These are phyloP conservation scores for Diutina catenulata DNA, from an alignment of 1,139 yeast genomes.

Conservation along the genomic window DNA sequence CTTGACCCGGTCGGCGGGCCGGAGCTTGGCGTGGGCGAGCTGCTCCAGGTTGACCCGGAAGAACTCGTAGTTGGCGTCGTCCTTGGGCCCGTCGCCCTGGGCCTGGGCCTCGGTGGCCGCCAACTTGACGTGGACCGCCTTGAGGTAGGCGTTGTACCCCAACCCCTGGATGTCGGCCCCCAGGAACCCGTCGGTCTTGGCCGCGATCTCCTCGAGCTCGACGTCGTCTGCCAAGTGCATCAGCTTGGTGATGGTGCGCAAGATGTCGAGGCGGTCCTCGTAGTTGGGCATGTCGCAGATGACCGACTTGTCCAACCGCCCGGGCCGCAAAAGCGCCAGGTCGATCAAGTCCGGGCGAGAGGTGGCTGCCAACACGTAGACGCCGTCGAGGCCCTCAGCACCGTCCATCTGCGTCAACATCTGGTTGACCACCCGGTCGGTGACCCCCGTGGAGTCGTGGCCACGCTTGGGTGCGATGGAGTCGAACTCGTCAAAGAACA, in stretches of 20 bases:
- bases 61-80: constrained; percentile 15
- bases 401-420: constrained; percentile 98
- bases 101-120: constrained; percentile 24
- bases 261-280: constrained; percentile 64
- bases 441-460: constrained; percentile 95
- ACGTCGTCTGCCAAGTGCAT: constrained; percentile 40
- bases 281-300: constrained; percentile 76
- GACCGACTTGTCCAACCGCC: constrained; percentile 85
- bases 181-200: constrained; percentile 61
- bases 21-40: constrained; percentile 19
- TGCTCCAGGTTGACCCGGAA: constrained; percentile 25
- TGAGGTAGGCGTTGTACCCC: constrained; percentile 82
- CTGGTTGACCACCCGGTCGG: constrained; percentile 95
- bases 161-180: constrained; percentile 96
- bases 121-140: constrained; percentile 74
- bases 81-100: constrained; percentile 4
- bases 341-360: constrained; percentile 92
- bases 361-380: constrained; percentile 92
- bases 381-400: constrained; percentile 96
- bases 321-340: constrained; percentile 89
- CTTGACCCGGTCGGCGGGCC: constrained; percentile 34
- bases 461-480: constrained; percentile 98
- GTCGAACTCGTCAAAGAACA: constrained; percentile 94
- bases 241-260: constrained; percentile 47
- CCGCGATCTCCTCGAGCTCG: constrained; percentile 44